phyloP scores from a whole-genome alignment of 1,284 basidiomycete genomes.

The Rhodotorula sp. region DNA sequence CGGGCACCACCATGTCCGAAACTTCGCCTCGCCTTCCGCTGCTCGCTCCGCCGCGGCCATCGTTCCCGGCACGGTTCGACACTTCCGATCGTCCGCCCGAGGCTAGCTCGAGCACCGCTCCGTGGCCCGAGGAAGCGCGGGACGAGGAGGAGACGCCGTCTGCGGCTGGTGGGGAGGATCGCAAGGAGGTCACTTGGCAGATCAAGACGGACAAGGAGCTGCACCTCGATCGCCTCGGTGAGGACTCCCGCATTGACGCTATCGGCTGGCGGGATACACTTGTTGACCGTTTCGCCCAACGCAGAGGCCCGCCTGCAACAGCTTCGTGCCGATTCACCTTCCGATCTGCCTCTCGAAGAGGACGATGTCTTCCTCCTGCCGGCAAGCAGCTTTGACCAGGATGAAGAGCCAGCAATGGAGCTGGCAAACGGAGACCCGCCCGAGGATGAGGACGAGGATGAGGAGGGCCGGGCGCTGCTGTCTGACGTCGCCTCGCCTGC shows the following conservation, averaged over 20 bases:
- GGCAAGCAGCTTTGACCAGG: not conserved
- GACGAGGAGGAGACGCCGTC: not conserved
- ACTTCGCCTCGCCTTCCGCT: not conserved
- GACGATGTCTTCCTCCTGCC: not conserved
- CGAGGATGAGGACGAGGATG: slow-evolving; percentile 2
- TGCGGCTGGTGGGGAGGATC: not conserved
- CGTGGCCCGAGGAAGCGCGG: not conserved
- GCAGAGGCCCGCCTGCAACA: slow-evolving; percentile 12
- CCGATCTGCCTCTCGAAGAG: not conserved
- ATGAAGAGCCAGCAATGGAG: not conserved
- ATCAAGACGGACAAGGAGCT: slow-evolving; percentile 22
- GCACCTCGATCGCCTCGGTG: slow-evolving; percentile 23
- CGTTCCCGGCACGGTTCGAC: slow-evolving; percentile 11
- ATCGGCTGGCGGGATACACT: accelerated
- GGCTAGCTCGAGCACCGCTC: too few relatives aligned
- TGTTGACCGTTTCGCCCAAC: not conserved
- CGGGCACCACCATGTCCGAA: not conserved
- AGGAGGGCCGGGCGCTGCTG: slow-evolving; percentile 20
- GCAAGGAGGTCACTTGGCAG: not conserved
- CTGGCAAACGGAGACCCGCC: not conserved
- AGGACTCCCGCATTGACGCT: not conserved
- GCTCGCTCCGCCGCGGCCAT: slow-evolving; percentile 7
- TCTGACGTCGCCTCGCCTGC: not conserved
- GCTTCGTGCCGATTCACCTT: not conserved
- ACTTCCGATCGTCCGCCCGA: not conserved